These are phyloP conservation scores for Pestalotiopsis sp. DNA, from an alignment of 2,329 filamentous ascomycete genomes.

Conservation along the genomic window DNA sequence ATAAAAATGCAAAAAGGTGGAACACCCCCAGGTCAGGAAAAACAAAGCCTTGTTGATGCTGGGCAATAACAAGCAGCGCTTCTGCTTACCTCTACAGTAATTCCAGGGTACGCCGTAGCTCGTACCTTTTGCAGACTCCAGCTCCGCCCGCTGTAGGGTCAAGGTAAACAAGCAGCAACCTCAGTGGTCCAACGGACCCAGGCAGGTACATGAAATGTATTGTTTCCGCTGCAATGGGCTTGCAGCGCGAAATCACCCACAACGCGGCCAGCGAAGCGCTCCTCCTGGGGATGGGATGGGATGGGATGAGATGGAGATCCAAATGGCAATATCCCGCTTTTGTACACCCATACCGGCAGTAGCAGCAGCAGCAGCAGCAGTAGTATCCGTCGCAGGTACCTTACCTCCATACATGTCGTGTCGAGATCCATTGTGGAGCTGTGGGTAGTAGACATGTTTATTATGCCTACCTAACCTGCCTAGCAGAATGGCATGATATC, in stretches of 20 bases:
- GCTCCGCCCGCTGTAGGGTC: slow-evolving; percentile 12
- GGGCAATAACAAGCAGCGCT: slow-evolving; percentile 11
- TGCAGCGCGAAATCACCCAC: not conserved
- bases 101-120: slow-evolving; percentile 9
- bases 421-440: not conserved
- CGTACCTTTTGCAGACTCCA: slow-evolving; percentile 11
- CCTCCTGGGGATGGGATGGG: not conserved
- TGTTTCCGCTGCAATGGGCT: not conserved
- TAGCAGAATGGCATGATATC: not conserved
- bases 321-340: not conserved
- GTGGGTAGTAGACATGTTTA: not conserved
- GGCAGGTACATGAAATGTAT: not conserved
- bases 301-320: not conserved
- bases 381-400: not conserved
- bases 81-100: not conserved
- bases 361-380: not conserved
- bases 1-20: not conserved
- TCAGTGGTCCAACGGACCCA: not conserved
- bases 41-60: slow-evolving; percentile 8
- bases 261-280: not conserved
- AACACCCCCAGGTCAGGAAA: not conserved
- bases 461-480: not conserved
- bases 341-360: not conserved
- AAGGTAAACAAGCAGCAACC: not conserved
- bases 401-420: not conserved